Percentiles rank a stretch among this genome's conserved stretches.
These are phyloP conservation scores for Phialemoniopsis sp. DNA, from an alignment of 2,329 filamentous ascomycete genomes.

Conservation along the genomic window DNA sequence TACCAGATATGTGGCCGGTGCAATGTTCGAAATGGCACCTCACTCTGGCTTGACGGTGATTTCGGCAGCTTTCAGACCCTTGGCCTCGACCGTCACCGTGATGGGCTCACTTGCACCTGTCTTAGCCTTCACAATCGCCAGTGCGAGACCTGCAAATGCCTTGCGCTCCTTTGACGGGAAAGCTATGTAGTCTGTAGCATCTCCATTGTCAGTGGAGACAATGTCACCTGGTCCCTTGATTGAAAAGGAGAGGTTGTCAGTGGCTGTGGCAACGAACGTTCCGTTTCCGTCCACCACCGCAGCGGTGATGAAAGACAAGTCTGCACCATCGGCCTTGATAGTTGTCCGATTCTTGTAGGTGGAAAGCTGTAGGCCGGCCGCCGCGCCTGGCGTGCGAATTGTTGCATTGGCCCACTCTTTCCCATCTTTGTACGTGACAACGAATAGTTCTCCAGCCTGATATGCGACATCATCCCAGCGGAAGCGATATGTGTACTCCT, in stretches of 20 bases:
- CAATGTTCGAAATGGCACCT: no score
- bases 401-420: slow-evolving; percentile 38
- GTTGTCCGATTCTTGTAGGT: slow-evolving; percentile 27
- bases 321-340: slow-evolving; percentile 35
- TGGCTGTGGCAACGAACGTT: slow-evolving; percentile 35
- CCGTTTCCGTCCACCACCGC: slow-evolving; percentile 38
- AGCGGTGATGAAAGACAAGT: slow-evolving; percentile 41
- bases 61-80: slow-evolving; percentile 5
- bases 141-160: slow-evolving; percentile 33
- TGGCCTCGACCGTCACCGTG: slow-evolving; percentile 9
- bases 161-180: slow-evolving; percentile 34
- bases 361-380: slow-evolving; percentile 29
- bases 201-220: slow-evolving; percentile 46
- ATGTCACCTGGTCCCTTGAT: slow-evolving; percentile 37
- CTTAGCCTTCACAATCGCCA: slow-evolving; percentile 31
- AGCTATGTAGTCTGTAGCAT: slow-evolving; percentile 36
- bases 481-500: slow-evolving; percentile 37
- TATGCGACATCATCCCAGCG: slow-evolving; percentile 49
- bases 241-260: slow-evolving; percentile 36
- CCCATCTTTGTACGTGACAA: slow-evolving; percentile 43
- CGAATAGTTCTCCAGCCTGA: slow-evolving; percentile 38
- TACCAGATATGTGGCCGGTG: no score
- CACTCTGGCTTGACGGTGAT: slow-evolving; percentile 1
- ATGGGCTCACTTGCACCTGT: slow-evolving; percentile 13
- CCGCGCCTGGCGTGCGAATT: slow-evolving; percentile 32